Percentiles rank a stretch among this genome's conserved stretches.
Conservation (phyloP, 331 rosid species). For the Rhamnella rubrinervis region DNA sequence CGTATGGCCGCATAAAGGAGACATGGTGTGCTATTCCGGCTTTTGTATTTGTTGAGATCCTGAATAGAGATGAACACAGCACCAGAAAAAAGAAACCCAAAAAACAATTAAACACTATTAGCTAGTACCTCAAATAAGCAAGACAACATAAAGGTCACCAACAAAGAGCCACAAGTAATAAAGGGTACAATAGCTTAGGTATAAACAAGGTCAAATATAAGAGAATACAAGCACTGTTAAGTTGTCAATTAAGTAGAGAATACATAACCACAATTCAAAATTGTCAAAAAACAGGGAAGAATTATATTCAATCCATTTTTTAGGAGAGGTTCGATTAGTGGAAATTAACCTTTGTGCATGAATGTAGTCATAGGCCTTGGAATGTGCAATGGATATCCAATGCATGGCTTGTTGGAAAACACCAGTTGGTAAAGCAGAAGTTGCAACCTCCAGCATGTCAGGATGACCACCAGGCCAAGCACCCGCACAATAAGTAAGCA, state of each 20-base stretch:
- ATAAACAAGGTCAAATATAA: too few species aligned
- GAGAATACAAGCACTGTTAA: too few species aligned
- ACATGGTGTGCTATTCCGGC: conserved; percentile 93
- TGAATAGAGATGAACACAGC: conserved; percentile 27
- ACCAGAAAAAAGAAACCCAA: neutral
- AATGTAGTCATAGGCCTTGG: conserved; percentile 82
- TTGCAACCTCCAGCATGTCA: conserved; percentile 90
- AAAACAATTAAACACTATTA: neutral
- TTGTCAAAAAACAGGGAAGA: neutral
- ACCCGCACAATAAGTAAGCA: conserved; percentile 93
- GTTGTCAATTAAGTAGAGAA: neutral
- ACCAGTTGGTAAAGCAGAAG: conserved; percentile 87
- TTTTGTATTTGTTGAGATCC: conserved; percentile 46
- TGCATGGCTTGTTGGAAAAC: conserved; percentile 95
- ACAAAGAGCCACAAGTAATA: neutral
- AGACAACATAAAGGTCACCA: conserved; percentile 10
- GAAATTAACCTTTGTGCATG: conserved; percentile 65
- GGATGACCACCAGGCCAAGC: conserved; percentile 99
- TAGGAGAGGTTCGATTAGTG: conserved; percentile 23
- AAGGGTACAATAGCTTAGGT: neutral
- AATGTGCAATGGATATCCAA: conserved; percentile 92
- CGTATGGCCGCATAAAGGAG: conserved; percentile 91
- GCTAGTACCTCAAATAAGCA: conserved; percentile 6
- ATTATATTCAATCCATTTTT: neutral
- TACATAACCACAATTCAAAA: neutral